phyloP scores from a whole-genome alignment of 495 filamentous ascomycete genomes.

The Bombardia bombarda region DNA sequence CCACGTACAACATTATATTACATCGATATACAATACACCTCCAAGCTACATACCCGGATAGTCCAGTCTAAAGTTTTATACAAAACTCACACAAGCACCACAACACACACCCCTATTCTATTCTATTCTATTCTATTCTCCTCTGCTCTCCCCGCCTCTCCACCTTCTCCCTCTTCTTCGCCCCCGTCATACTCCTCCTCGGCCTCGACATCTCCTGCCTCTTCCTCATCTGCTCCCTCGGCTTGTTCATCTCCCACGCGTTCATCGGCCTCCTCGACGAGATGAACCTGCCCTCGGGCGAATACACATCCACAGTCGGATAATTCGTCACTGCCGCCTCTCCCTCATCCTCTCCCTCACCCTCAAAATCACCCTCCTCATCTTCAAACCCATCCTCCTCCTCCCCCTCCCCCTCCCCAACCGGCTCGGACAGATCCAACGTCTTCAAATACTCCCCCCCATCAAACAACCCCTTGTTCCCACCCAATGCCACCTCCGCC shows the following conservation, averaged over 20 bases:
- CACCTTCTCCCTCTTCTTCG: slow-evolving; percentile 43
- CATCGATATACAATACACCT: too few species aligned
- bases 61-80: too few species aligned
- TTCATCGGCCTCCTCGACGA: slow-evolving; percentile 63
- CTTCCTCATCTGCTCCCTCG: too few species aligned
- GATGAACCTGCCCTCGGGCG: slow-evolving; percentile 72
- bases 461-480: slow-evolving; percentile 1
- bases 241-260: slow-evolving; percentile 51
- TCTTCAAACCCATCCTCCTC: not conserved
- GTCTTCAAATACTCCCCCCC: too few species aligned
- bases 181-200: slow-evolving; percentile 52
- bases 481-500: too few species aligned
- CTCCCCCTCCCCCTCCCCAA: not conserved
- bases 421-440: slow-evolving; percentile 1
- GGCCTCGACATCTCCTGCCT: slow-evolving; percentile 28
- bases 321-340: slow-evolving; percentile 26
- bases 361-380: not conserved
- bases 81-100: too few species aligned
- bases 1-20: too few species aligned
- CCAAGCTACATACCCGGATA: too few species aligned
- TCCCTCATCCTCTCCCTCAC: not conserved
- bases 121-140: too few species aligned
- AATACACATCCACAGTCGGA: slow-evolving; percentile 77
- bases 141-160: slow-evolving; percentile 9
- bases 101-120: too few species aligned